These are phyloP conservation scores for Lactarius trivialis DNA, from an alignment of 768 basidiomycete species.

Conservation along the genomic window DNA sequence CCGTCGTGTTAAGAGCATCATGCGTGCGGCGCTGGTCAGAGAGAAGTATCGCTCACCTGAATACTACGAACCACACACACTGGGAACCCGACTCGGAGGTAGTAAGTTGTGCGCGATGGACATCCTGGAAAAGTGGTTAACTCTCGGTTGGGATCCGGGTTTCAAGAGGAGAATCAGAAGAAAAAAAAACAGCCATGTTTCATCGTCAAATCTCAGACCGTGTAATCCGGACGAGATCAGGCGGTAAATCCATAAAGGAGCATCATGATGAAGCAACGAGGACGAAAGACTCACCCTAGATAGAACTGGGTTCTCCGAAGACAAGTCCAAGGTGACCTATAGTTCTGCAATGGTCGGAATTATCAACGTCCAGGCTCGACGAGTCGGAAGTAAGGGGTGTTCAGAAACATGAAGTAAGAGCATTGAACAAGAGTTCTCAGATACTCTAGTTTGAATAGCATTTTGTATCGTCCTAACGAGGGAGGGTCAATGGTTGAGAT, in stretches of 20 bases:
- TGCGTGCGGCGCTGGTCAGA: slow-evolving; percentile 25
- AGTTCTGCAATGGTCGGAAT: neutral
- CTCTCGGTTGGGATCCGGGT: neutral
- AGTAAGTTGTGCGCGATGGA: too few relatives aligned
- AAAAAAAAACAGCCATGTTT: slow-evolving; percentile 76
- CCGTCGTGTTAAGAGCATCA: slow-evolving; percentile 84
- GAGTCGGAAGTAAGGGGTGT: neutral
- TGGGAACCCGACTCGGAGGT: neutral
- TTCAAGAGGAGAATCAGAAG: slow-evolving; percentile 42
- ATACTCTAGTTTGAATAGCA: slow-evolving; percentile 88
- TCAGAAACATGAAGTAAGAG: slow-evolving; percentile 43
- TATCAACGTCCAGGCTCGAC: slow-evolving; percentile 1
- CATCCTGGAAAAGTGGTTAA: slow-evolving; percentile 3
- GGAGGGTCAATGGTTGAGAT: slow-evolving; percentile 15
- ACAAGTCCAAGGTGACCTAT: neutral
- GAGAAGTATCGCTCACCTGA: neutral
- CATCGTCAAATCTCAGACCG: slow-evolving; percentile 55
- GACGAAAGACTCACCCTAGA: slow-evolving; percentile 33
- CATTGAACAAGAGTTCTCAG: slow-evolving; percentile 69
- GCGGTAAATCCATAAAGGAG: slow-evolving; percentile 79
- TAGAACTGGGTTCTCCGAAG: neutral
- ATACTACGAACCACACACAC: neutral
- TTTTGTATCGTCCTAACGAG: slow-evolving; percentile 48
- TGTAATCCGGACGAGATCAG: slow-evolving; percentile 43
- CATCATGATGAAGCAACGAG: slow-evolving; percentile 40